Evolutionary conservation across 139 green algal genomes (phyloP), one percentile per base, ranked within the genome.

Genomic region (Chlamydomonas sp.): DNA sequence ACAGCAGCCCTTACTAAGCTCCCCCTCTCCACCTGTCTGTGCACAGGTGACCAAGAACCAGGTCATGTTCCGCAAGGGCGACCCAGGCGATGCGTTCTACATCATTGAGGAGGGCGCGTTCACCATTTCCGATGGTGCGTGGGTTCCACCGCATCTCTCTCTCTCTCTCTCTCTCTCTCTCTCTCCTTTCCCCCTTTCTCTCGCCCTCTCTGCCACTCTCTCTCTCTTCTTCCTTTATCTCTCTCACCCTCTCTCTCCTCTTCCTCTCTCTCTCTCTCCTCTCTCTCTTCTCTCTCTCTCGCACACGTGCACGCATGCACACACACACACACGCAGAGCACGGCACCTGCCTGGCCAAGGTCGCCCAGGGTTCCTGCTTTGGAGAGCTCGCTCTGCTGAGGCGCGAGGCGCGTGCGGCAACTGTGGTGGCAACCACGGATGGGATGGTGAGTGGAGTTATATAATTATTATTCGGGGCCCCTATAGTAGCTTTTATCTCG

Each of bases 301-400:
- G n/a, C n/a, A n/a, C n/a, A n/a, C n/a, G n/a, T n/a, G n/a, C n/a
- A n/a, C n/a, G n/a, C n/a, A n/a, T n/a, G n/a, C n/a, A n/a, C n/a
- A n/a, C n/a, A n/a, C n/a, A n/a, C n/a, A n/a, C n/a, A n/a, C n/a
- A n/a, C n/a, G n/a, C n/a, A n/a, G n/a, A n/a, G 33, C 39, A 66
- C 43, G 73, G 73, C 65, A 64, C 64, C 35, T 75, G 81, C 71
- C 36, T 87, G 58, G 78, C 81, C 1, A 70, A 72, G 0, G 85
- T 95, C 13, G 69, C 70, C 35, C 76, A 84, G 60, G 91, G 90
- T 3, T 83, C 82, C 50, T 96, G 88, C 80, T 97, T 97, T 85
- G 91, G 91, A 2, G 91, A 97, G 78, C 80, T 91, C 72, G 91
- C 90, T 6, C 77, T 97, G 77, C 80, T 97, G 48, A 69, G 74